Percentiles rank a stretch among this genome's conserved stretches.
phyloP scores from a whole-genome alignment of 2,329 filamentous ascomycete genomes.

The Fusarium sp. region DNA sequence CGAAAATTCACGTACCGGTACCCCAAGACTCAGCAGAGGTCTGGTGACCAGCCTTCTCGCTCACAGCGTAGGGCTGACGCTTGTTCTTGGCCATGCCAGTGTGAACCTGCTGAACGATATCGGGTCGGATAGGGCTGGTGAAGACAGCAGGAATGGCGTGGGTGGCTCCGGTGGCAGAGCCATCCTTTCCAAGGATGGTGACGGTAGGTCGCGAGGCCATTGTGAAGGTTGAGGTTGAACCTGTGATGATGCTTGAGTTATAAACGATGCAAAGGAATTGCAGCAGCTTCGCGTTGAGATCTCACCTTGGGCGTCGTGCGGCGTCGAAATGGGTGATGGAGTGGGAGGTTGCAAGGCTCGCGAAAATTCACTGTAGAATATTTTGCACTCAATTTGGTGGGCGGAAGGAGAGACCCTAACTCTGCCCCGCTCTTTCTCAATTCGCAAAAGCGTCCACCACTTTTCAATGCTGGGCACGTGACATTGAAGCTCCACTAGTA shows the following conservation, averaged over 20 bases:
- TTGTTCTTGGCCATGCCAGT: constrained; percentile 99
- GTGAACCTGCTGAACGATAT: constrained; percentile 99
- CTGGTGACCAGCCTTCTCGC: constrained; percentile 99
- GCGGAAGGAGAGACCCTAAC: constrained; percentile 54
- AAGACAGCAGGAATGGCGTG: constrained; percentile 97
- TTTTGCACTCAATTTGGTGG: constrained; percentile 53
- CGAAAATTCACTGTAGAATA: constrained; percentile 53
- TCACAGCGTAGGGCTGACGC: constrained; percentile 98
- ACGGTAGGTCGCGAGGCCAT: constrained; percentile 98
- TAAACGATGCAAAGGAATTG: constrained; percentile 18
- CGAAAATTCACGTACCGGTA: constrained; percentile 78
- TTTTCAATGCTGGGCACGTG: neutral
- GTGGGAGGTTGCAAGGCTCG: constrained; percentile 47
- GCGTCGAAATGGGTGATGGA: constrained; percentile 55
- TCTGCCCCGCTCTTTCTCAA: constrained; percentile 36
- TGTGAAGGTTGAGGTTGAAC: constrained; percentile 60
- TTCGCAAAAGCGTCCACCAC: neutral
- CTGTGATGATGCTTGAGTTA: constrained; percentile 41
- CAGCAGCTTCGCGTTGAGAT: constrained; percentile 27
- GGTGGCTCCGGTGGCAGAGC: constrained; percentile 88
- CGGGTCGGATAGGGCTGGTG: constrained; percentile 94
- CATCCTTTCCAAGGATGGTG: constrained; percentile 96
- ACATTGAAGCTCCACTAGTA: neutral
- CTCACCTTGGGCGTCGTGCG: constrained; percentile 56
- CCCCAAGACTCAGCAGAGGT: constrained; percentile 99